Evolutionary conservation across 768 basidiomycete genomes (phyloP).

Genomic region (Hygrophorus russula): DNA sequence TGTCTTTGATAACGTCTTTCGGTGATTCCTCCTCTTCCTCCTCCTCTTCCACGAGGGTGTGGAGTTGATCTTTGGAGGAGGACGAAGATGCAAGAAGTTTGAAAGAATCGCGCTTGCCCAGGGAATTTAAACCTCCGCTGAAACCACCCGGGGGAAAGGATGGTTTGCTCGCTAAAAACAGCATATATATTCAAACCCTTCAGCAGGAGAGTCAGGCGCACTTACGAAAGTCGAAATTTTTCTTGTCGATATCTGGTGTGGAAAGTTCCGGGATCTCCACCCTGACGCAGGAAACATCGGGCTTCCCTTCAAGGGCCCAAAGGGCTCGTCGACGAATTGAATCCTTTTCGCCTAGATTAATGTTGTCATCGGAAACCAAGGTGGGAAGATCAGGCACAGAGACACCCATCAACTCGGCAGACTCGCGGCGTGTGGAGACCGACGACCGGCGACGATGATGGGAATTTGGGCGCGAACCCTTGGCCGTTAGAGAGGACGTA

Average conservation of each 20-base stretch:
- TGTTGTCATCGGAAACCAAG: constrained; percentile 51
- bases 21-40: constrained; percentile 73
- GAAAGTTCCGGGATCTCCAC: constrained; percentile 79
- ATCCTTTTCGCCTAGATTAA: constrained; percentile 62
- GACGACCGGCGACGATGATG: constrained; percentile 81
- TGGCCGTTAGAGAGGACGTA: constrained; percentile 12
- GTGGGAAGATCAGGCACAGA: constrained; percentile 55
- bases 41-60: constrained; percentile 76
- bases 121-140: constrained; percentile 24
- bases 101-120: constrained; percentile 73
- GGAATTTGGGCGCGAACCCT: constrained; percentile 49
- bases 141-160: constrained; percentile 41
- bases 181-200: constrained; percentile 6
- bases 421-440: constrained; percentile 83
- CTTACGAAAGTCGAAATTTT: constrained; percentile 59
- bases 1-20: constrained; percentile 14
- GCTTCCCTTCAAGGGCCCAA: constrained; percentile 80
- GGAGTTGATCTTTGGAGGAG: constrained; percentile 64
- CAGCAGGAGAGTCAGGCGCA: constrained; percentile 7
- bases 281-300: constrained; percentile 54
- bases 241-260: constrained; percentile 43
- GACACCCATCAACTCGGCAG: constrained; percentile 85
- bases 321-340: constrained; percentile 76
- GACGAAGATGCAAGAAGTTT: constrained; percentile 53
- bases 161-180: constrained; percentile 43